Evolutionary conservation across 345 rosid genomes (phyloP), one percentile per base, ranked within the genome.

Genomic region (Lenwebbia sp.): DNA sequence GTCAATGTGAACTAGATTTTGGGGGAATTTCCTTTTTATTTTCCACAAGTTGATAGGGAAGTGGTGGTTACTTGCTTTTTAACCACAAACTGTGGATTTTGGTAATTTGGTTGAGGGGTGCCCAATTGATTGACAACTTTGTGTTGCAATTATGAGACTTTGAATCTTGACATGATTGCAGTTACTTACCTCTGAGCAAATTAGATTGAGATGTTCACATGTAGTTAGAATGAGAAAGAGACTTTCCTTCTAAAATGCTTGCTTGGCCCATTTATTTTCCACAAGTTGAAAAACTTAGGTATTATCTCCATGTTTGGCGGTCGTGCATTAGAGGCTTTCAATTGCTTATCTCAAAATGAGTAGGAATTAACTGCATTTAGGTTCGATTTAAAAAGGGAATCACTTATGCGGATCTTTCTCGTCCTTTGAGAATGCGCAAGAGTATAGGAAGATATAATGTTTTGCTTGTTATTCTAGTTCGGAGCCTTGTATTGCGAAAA

Each of bases 381-480:
- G 21, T 60, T 60, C 40, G 28, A 1, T 14, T 60, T 1, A n/a
- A 60, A 26, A 57, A 57, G 21, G 30, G 10, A 60, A 60, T 60
- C 40, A 28, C 21, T 60, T 60, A 0, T 0, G 40, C 10, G 2
- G 40, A 13, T 28, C 1, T n/a, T 53, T 28, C 74, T 28, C 0
- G 10, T 28, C 74, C 40, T 60, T 28, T 0, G 21, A n/a, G 74
- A 60, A 60, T 28, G 74, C 0, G 17, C 30, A n/a, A 60, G 40
- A 60, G 1, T 28, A 14, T 60, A 28, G 21, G 40, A 60, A 28
- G 74, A 14, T 40, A 28, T 60, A 60, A 13, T 60, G 9, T 60
- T 3, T 28, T n/a, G 19, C 70, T 0, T 60, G 37, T n/a, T 13
- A n/a, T 60, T n/a, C 40, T 0, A 28, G 10, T 60, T 60, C 0